A percentile compares a stretch with the other conserved stretches of the same genome.
These are phyloP conservation scores for Tricholoma flavovirens DNA, from an alignment of 768 basidiomycete genomes.

Conservation along the genomic window DNA sequence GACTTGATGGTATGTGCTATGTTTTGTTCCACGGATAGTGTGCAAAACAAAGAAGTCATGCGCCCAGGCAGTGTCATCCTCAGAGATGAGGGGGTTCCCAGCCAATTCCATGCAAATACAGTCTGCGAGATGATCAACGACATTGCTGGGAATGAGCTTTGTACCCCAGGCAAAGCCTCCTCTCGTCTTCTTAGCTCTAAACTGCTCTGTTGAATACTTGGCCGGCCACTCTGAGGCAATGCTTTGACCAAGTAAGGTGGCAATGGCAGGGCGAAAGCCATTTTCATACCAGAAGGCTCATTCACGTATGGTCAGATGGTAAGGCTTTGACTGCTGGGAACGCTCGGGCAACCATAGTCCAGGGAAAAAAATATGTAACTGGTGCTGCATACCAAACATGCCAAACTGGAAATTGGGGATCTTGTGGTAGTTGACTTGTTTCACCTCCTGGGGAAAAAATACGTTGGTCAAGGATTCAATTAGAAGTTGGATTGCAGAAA, in stretches of 20 bases:
- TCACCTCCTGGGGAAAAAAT: neutral
- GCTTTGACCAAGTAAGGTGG: neutral
- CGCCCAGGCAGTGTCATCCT: slow-evolving; percentile 12
- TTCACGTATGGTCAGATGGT: slow-evolving; percentile 9
- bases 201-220: slow-evolving; percentile 14
- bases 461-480: neutral
- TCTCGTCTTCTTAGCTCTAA: slow-evolving; percentile 11
- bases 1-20: slow-evolving; percentile 9
- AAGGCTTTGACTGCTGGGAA: neutral
- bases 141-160: slow-evolving; percentile 11
- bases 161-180: slow-evolving; percentile 15
- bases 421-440: slow-evolving; percentile 14
- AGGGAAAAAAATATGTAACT: slow-evolving; percentile 23
- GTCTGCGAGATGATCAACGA: slow-evolving; percentile 7
- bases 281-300: slow-evolving; percentile 15
- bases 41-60: slow-evolving; percentile 21
- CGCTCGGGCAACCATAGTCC: slow-evolving; percentile 11
- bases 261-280: slow-evolving; percentile 21
- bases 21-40: slow-evolving; percentile 24
- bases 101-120: slow-evolving; percentile 11
- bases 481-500: neutral
- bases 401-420: slow-evolving; percentile 25
- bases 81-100: neutral
- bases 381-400: slow-evolving; percentile 12
- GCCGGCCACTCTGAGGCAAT: slow-evolving; percentile 22